A percentile compares a stretch with the other conserved stretches of the same genome.
Conservation (phyloP, 805 yeast species). For the Sungouiella blattae region DNA sequence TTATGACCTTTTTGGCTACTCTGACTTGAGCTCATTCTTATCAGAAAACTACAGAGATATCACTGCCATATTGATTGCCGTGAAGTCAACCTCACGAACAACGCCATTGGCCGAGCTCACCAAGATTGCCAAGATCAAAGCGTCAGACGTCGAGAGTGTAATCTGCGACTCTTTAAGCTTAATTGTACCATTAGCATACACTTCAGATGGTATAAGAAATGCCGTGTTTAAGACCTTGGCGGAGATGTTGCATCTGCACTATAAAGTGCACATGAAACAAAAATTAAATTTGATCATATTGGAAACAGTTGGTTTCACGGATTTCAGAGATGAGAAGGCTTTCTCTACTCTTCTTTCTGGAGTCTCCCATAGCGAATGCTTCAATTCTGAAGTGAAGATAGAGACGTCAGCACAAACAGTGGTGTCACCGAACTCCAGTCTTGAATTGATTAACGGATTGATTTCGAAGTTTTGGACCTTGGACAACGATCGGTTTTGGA, state of each 20-base stretch:
- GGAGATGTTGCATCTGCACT: constrained; percentile 15
- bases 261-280: constrained; percentile 19
- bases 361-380: background rate
- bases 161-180: constrained; percentile 31
- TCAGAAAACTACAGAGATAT: constrained; percentile 32
- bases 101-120: constrained; percentile 4
- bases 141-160: constrained; percentile 15
- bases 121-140: constrained; percentile 13
- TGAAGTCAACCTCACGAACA: constrained; percentile 9
- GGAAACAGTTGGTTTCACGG: constrained; percentile 38
- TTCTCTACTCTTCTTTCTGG: background rate
- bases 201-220: constrained; percentile 35
- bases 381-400: background rate
- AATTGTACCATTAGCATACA: constrained; percentile 43
- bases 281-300: constrained; percentile 30
- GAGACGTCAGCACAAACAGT: constrained; percentile 1
- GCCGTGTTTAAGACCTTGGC: constrained; percentile 22
- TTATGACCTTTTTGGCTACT: constrained; percentile 34
- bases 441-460: constrained; percentile 22
- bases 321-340: constrained; percentile 29
- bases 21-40: constrained; percentile 25
- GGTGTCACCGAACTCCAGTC: constrained; percentile 24
- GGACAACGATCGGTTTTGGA: constrained; percentile 29
- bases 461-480: constrained; percentile 19
- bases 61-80: constrained; percentile 30